Evolutionary conservation across 2,329 filamentous ascomycete species (phyloP).

Genomic region (Epichloe uncinata): DNA sequence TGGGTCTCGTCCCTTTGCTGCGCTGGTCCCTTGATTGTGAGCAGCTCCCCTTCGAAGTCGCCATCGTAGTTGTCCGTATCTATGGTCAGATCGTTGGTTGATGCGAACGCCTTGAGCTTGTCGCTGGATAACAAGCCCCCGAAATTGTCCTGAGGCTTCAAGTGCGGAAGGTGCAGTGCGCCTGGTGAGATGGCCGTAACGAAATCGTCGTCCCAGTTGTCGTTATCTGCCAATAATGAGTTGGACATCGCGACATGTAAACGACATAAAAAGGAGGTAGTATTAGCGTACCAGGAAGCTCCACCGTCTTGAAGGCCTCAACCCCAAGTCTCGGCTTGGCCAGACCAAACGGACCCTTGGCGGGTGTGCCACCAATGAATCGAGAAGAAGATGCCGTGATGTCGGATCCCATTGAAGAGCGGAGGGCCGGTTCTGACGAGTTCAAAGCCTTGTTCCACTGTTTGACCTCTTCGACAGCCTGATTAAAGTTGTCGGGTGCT

Average conservation of each 20-base stretch:
- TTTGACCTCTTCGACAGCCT: conserved; percentile 93
- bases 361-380: conserved; percentile 30
- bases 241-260: background rate
- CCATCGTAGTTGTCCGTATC: conserved; percentile 57
- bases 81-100: conserved; percentile 56
- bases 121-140: conserved; percentile 86
- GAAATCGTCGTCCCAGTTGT: conserved; percentile 98
- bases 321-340: conserved; percentile 45
- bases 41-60: conserved; percentile 59
- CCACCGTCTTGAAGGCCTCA: conserved; percentile 48
- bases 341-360: conserved; percentile 46
- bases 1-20: conserved; percentile 36
- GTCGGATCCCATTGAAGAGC: conserved; percentile 46
- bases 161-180: conserved; percentile 72
- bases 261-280: background rate
- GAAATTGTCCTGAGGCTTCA: conserved; percentile 87
- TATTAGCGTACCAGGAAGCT: conserved; percentile 37
- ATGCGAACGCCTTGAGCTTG: conserved; percentile 82
- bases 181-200: conserved; percentile 76
- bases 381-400: conserved; percentile 21
- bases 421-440: conserved; percentile 58
- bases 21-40: conserved; percentile 56
- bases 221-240: conserved; percentile 41
- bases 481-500: conserved; percentile 79
- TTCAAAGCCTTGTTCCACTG: conserved; percentile 96